phyloP scores from a whole-genome alignment of 805 yeast species.

The Ogataea degrootiae region DNA sequence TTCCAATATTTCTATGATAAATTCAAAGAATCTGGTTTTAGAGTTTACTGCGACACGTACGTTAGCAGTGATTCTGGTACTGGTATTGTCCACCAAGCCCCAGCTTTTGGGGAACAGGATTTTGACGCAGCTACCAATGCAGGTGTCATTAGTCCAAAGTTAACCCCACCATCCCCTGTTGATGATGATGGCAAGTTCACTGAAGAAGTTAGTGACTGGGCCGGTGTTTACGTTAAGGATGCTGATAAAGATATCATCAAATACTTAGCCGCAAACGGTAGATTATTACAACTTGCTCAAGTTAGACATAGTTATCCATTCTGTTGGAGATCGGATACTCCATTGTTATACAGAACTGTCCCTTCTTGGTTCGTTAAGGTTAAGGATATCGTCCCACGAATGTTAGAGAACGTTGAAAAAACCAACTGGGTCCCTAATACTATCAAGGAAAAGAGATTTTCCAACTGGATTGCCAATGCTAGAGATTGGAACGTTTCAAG shows the following conservation, averaged over 20 bases:
- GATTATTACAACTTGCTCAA: conserved; percentile 72
- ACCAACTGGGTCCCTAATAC: conserved; percentile 93
- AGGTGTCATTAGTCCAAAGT: conserved; percentile 67
- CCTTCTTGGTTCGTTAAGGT: conserved; percentile 99
- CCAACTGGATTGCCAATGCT: conserved; percentile 98
- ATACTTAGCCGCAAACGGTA: conserved; percentile 71
- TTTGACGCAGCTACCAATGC: conserved; percentile 70
- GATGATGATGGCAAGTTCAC: conserved; percentile 91
- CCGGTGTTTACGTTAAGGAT: conserved; percentile 87
- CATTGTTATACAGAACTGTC: conserved; percentile 90
- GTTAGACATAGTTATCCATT: conserved; percentile 95
- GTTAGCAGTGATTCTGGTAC: conserved; percentile 96
- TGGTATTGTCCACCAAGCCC: conserved; percentile 98
- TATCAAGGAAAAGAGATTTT: conserved; percentile 91
- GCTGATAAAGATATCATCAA: conserved; percentile 92
- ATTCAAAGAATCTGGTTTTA: conserved; percentile 74
- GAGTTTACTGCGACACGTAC: conserved; percentile 75
- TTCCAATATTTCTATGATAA: conserved; percentile 75
- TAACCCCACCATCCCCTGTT: conserved; percentile 86
- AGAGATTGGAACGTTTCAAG: conserved; percentile 99
- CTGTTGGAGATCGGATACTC: conserved; percentile 99
- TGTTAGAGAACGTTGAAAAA: conserved; percentile 77
- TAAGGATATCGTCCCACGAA: conserved; percentile 79
- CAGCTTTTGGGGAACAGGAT: conserved; percentile 99
- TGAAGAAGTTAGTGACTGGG: conserved; percentile 63